Percentiles rank a stretch among this genome's conserved stretches.
Conservation (phyloP, 345 rosid genomes). For the Moricandia arvensis region DNA sequence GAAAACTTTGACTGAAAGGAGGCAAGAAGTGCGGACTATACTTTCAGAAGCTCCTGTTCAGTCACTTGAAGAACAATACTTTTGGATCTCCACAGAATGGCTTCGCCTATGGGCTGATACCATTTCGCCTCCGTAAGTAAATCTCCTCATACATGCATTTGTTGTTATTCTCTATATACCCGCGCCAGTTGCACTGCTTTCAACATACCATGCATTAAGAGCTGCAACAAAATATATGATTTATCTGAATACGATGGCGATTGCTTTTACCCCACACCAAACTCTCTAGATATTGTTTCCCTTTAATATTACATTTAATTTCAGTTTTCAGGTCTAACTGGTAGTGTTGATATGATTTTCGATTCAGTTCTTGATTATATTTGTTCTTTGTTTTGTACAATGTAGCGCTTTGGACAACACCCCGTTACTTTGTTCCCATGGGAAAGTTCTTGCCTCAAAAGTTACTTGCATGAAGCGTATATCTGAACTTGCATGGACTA, state of each 20-base stretch:
- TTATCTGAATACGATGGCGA: not conserved
- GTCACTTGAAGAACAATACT: conserved; percentile 61
- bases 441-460: conserved; percentile 73
- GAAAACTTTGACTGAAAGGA: conserved; percentile 56
- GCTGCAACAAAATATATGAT: conserved; percentile 8
- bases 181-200: conserved; percentile 12
- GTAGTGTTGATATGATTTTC: not conserved
- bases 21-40: conserved; percentile 78
- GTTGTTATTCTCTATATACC: conserved; percentile 6
- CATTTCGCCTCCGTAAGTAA: conserved; percentile 64
- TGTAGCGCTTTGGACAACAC: conserved; percentile 66
- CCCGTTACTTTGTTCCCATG: conserved; percentile 73
- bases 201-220: not conserved
- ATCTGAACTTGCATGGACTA: conserved; percentile 72
- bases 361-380: conserved; percentile 20
- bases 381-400: conserved; percentile 9
- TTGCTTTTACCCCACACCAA: too few relatives aligned
- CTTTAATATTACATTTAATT: conserved; percentile 10
- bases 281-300: not conserved
- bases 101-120: conserved; percentile 94
- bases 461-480: conserved; percentile 75
- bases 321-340: conserved; percentile 14
- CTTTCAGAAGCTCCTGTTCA: conserved; percentile 81
- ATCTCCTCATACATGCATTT: conserved; percentile 13
- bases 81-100: conserved; percentile 89